Evolutionary conservation across 2,329 filamentous ascomycete species (phyloP).

Genomic region (Epichloe amarillans): DNA sequence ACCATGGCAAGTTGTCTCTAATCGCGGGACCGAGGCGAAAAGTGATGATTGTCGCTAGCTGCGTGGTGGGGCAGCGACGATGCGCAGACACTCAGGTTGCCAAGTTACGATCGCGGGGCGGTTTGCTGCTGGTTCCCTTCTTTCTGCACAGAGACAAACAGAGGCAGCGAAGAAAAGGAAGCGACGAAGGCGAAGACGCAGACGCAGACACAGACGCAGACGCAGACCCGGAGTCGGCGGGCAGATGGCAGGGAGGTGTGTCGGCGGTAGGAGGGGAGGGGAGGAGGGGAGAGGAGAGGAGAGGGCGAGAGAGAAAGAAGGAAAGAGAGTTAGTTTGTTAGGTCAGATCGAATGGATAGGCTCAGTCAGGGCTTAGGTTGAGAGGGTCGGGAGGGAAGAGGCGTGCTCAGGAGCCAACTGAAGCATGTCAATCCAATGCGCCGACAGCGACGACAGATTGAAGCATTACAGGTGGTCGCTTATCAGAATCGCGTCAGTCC

Average conservation of each 20-base stretch:
- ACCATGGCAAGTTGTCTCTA: conserved; percentile 19
- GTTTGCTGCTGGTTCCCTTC: neutral
- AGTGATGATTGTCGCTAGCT: conserved; percentile 6
- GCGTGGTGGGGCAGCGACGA: neutral
- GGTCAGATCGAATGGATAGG: conserved; percentile 7
- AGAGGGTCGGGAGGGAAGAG: conserved; percentile 10
- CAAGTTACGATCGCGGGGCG: conserved; percentile 10
- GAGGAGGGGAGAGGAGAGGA: neutral
- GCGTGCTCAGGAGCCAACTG: conserved; percentile 15
- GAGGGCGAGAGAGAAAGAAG: neutral
- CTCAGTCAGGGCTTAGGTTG: conserved; percentile 5
- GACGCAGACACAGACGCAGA: neutral
- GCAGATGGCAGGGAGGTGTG: neutral
- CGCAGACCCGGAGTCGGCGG: neutral
- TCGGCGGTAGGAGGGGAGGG: neutral
- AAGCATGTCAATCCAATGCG: conserved; percentile 16
- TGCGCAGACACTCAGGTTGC: neutral
- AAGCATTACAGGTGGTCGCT: conserved; percentile 18
- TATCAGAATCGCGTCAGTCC: conserved; percentile 7
- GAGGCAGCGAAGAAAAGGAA: neutral
- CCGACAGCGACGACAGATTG: conserved; percentile 8
- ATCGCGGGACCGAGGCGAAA: neutral
- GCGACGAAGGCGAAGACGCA: neutral
- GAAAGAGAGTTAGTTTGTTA: conserved; percentile 3
- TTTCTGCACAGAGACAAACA: neutral